Base-by-base conservation (phyloP, 1,139 yeast genomes). In the Sugiyamaella novakii region DNA sequence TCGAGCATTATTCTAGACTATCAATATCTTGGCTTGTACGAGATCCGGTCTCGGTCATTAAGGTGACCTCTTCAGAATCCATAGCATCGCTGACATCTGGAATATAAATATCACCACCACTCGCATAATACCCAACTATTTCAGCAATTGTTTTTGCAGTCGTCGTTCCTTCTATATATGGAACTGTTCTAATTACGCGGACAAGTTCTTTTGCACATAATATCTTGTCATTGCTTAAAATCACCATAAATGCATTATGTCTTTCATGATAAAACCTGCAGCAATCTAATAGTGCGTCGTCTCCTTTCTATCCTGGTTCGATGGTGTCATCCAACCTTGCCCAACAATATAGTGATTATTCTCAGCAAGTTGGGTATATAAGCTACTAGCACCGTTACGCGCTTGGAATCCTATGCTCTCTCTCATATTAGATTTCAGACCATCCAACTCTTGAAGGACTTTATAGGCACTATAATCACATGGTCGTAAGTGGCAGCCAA, bases 261-360 rank as follows among this genome's bases (percentile, higher is more conserved):
- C 47, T 64, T 18, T 73, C 66, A 54, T 77, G 74, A 53, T 83
- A 81, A 61, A 76, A 89, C 24, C 84, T 60, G 59, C 95, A 85
- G 63, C 96, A 88, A 66, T 89, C 97, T 29, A 89, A 67, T 53
- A 91, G 88, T 0, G 95, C 77, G 59, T 89, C 95, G 64, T 91
- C 98, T 50, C 86, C 84, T 0, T 53, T 54, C 1, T 81, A 64
- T 5, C 62, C 45, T 44, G 59, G 55, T 53, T 70, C 80, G 59
- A 82, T 50, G 33, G 72, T 68, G 60, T 89, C 87, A 22, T 71
- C 68, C 29, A 77, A 55, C 75, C 79, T 63, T 91, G 97, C 0
- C 89, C 95, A 40, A 76, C 67, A 0, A 89, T 79, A 0, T 75
- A 70, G 0, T 77, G 68, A 39, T 75, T 72, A 3, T 66, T 63